Percentiles rank a stretch among this genome's conserved stretches.
phyloP scores from a whole-genome alignment of 2,329 filamentous ascomycete species.

The Phyllachora maydis region DNA sequence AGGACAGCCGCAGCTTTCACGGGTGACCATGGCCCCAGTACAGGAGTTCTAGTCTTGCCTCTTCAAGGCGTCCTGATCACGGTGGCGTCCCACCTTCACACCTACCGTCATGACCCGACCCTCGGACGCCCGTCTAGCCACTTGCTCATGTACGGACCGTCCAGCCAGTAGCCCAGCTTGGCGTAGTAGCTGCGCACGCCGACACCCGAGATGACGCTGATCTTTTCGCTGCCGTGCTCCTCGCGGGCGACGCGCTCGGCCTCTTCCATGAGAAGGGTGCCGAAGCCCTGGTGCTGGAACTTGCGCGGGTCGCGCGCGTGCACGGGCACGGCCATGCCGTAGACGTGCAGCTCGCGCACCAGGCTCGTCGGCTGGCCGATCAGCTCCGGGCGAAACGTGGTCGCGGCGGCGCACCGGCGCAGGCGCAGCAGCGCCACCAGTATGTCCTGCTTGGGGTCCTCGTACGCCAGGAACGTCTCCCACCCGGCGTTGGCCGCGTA shows the following conservation, averaged over 20 bases:
- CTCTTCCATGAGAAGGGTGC: slow-evolving; percentile 92
- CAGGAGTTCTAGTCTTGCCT: too few species aligned
- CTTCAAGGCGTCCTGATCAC: slow-evolving; percentile 5
- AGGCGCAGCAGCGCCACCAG: slow-evolving; percentile 77
- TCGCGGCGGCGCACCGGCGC: slow-evolving; percentile 74
- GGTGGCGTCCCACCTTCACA: too few species aligned
- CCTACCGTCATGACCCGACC: too few species aligned
- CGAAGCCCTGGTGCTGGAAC: slow-evolving; percentile 96
- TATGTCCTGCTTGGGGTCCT: slow-evolving; percentile 97
- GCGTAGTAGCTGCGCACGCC: slow-evolving; percentile 90
- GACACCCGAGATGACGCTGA: slow-evolving; percentile 94
- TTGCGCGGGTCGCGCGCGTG: slow-evolving; percentile 89
- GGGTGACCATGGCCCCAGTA: too few species aligned
- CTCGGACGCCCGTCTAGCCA: slow-evolving; percentile 33
- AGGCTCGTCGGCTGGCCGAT: slow-evolving; percentile 73
- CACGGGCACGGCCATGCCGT: slow-evolving; percentile 91
- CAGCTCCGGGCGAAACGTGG: slow-evolving; percentile 83
- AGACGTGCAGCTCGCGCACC: slow-evolving; percentile 88
- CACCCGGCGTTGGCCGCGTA: slow-evolving; percentile 92
- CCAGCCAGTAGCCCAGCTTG: slow-evolving; percentile 80
- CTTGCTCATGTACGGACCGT: slow-evolving; percentile 70
- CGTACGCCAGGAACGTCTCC: slow-evolving; percentile 96
- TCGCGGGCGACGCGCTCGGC: slow-evolving; percentile 87
- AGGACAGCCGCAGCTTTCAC: slow-evolving; percentile 8
- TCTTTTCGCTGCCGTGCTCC: slow-evolving; percentile 85